Base-by-base conservation (phyloP, 306 rosid species). In the Betula pendula region DNA sequence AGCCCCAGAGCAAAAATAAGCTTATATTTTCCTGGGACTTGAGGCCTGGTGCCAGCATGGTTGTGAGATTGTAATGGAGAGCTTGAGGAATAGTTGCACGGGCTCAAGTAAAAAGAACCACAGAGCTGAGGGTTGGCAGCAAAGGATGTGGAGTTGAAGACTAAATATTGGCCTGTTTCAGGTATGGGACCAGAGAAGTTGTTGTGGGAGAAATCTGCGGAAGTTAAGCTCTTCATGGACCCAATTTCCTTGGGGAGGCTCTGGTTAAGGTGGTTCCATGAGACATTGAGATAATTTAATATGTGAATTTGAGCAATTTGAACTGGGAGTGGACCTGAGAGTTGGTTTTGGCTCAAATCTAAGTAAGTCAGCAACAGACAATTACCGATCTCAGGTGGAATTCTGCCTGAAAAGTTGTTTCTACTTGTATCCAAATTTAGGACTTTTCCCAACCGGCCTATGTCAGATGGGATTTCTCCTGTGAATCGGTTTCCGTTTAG, bases 261-360 rank as follows among this genome's bases (percentile, higher is more conserved):
- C 76, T 85, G 89, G 77, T 78, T 88, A 17, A 95, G 66, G 80
- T 85, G 84, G 90, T 95, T 95, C 90, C 95, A 85, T 65, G 98
- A 95, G 72, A 90, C 80, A 77, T 95, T 95, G 47, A 95, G 89
- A 87, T 89, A 95, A 69, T 92, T 92, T 14, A 95, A 75, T 27
- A 88, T 90, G 81, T 88, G 95, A 68, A 89, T 86, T 76, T 90
- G 85, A 27, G 97, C 81, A 66, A 90, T 65, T 71, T 90, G 88
- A 80, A 72, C 66, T 74, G 98, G 98, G 56, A 94, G 81, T 45
- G 90, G 89, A 12, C 97, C 97, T 38, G 95, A 85, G 43, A 94
- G 87, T 10, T 90, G 88, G 84, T 94, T 94, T 65, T 88, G 96
- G 91, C 97, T 94, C 81, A 94, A 87, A 86, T 94, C 98, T 45